These are phyloP conservation scores for Calonectria pseudoreteaudii DNA, from an alignment of 2,329 filamentous ascomycete genomes.

Conservation along the genomic window DNA sequence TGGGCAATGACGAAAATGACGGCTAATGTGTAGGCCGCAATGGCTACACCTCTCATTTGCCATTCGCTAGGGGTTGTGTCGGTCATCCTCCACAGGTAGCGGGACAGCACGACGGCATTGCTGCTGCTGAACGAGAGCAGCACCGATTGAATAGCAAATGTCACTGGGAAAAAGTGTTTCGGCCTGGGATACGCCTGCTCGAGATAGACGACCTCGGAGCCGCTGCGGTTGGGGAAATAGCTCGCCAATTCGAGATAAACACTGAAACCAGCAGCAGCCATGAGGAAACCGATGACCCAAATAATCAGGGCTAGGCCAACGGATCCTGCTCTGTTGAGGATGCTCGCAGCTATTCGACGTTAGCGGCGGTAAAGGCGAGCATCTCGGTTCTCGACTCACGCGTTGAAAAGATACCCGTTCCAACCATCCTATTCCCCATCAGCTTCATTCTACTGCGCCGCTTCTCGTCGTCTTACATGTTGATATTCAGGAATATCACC, in stretches of 20 bases:
- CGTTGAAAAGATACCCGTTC: constrained; percentile 72
- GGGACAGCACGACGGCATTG: constrained; percentile 72
- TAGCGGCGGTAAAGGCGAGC: background rate
- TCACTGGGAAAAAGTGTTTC: constrained; percentile 71
- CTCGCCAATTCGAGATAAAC: constrained; percentile 74
- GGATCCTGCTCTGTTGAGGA: constrained; percentile 71
- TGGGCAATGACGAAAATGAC: constrained; percentile 64
- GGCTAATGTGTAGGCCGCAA: constrained; percentile 72
- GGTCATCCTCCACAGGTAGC: constrained; percentile 71
- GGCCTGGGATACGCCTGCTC: constrained; percentile 76
- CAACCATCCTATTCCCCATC: constrained; percentile 59
- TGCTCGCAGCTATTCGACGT: constrained; percentile 59
- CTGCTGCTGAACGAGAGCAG: constrained; percentile 74
- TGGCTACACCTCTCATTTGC: constrained; percentile 75
- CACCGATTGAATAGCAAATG: constrained; percentile 73
- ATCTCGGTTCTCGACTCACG: constrained; percentile 55
- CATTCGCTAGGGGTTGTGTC: constrained; percentile 65
- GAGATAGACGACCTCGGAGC: constrained; percentile 75
- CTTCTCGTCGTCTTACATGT: constrained; percentile 46
- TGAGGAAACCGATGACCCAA: constrained; percentile 73
- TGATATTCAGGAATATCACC: constrained; percentile 70
- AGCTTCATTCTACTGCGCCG: background rate
- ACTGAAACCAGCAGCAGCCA: constrained; percentile 65
- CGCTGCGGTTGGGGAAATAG: constrained; percentile 75
- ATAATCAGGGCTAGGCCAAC: constrained; percentile 72